Evolutionary conservation across 1,139 yeast species (phyloP).

Genomic region (Wickerhamomyces sp.): DNA sequence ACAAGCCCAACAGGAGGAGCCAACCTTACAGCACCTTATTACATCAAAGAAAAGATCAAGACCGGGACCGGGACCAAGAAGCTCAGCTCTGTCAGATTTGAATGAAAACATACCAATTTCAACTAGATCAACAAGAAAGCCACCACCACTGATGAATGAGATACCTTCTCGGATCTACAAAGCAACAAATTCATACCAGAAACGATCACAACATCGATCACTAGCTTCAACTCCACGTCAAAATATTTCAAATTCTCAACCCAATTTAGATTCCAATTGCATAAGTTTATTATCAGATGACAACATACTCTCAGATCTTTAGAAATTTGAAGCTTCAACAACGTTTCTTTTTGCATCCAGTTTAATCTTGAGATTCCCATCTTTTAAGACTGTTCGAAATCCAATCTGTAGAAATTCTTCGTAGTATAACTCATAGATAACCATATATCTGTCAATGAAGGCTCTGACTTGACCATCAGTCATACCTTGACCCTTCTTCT

Average conservation of each 20-base stretch:
- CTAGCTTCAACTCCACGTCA: no score
- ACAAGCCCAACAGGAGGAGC: no score
- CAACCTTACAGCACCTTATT: no score
- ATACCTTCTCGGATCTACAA: no score
- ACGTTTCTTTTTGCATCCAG: conserved; percentile 22
- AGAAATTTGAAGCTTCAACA: conserved; percentile 4
- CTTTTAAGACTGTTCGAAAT: conserved; percentile 10
- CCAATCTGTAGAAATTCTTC: conserved; percentile 33
- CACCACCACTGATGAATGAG: no score
- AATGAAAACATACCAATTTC: no score
- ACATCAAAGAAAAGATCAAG: no score
- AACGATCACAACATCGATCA: no score
- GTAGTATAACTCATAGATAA: conserved; percentile 71
- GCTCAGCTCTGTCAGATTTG: no score
- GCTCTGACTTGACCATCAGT: conserved; percentile 55
- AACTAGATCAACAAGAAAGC: no score
- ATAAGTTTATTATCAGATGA: conserved; percentile 16
- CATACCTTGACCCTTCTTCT: conserved; percentile 66
- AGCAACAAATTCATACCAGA: no score
- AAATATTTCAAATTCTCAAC: background rate
- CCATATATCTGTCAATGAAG: conserved; percentile 85
- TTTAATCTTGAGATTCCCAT: conserved; percentile 26
- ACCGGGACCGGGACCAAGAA: no score
- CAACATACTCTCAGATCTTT: background rate
- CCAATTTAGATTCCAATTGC: background rate